These are phyloP conservation scores for Coprinopsis sp. DNA, from an alignment of 768 basidiomycete genomes.

Conservation along the genomic window DNA sequence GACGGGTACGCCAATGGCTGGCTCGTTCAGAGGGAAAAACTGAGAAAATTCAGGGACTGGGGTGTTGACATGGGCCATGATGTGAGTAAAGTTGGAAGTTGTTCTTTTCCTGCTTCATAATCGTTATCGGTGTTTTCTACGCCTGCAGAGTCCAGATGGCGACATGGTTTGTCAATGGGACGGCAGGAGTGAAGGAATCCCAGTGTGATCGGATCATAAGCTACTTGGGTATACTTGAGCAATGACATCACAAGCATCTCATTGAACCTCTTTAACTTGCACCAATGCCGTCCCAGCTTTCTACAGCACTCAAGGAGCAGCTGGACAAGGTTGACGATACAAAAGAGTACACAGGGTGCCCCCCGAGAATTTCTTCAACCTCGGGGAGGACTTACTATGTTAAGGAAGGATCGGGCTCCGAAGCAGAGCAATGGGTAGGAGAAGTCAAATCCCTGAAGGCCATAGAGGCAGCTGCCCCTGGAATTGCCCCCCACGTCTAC, in stretches of 20 bases:
- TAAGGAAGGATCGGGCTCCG: conserved; percentile 49
- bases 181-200: not conserved
- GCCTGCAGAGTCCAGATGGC: conserved; percentile 1
- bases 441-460: conserved; percentile 66
- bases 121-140: too few species aligned
- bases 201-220: too few species aligned
- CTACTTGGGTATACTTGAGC: too few species aligned
- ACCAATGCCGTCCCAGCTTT: conserved; percentile 6
- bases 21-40: conserved; percentile 59
- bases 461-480: conserved; percentile 62
- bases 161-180: not conserved
- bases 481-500: conserved; percentile 56
- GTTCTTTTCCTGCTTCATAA: too few species aligned
- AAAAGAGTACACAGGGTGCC: conserved; percentile 39
- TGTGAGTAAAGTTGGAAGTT: not conserved
- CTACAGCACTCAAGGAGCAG: conserved; percentile 12
- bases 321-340: conserved; percentile 48
- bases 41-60: conserved; percentile 46
- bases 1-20: conserved; percentile 41
- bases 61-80: conserved; percentile 34
- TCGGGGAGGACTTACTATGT: conserved; percentile 56
- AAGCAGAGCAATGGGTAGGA: conserved; percentile 62
- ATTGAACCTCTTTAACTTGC: not conserved
- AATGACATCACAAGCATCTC: conserved; percentile 1
- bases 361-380: conserved; percentile 52